A percentile compares a stretch with the other conserved stretches of the same genome.
These are phyloP conservation scores for Macrolepiota fuliginosa DNA, from an alignment of 768 basidiomycete species.

Conservation along the genomic window DNA sequence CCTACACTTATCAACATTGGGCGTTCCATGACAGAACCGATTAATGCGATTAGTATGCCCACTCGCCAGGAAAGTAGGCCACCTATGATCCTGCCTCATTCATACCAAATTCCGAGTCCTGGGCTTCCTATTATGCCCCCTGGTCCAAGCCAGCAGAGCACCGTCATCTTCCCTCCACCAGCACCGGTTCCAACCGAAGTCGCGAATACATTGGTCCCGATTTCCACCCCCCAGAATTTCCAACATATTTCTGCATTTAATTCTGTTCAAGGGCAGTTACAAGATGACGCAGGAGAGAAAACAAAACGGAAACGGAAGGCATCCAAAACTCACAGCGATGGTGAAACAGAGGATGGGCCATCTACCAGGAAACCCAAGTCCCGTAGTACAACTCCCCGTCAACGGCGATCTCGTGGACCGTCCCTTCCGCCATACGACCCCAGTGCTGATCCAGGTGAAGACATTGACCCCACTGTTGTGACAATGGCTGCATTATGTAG, in stretches of 20 bases:
- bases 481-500: conserved; percentile 80
- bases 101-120: neutral
- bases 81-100: neutral
- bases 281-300: neutral
- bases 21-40: neutral
- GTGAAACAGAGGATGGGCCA: conserved; percentile 14
- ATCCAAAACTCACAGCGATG: conserved; percentile 15
- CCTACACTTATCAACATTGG: neutral
- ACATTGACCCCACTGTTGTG: conserved; percentile 77
- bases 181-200: neutral
- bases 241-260: neutral
- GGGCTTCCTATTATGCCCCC: neutral
- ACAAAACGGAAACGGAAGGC: conserved; percentile 20
- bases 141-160: conserved; percentile 2
- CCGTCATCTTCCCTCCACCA: conserved; percentile 7
- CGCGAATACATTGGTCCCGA: neutral
- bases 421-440: conserved; percentile 57
- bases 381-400: conserved; percentile 28
- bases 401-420: conserved; percentile 42
- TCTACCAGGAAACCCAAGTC: conserved; percentile 19
- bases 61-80: neutral
- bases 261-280: neutral
- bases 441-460: conserved; percentile 67
- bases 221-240: neutral
- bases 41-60: neutral